Percentiles rank a stretch among this genome's conserved stretches.
These are phyloP conservation scores for Primulina huaijiensis DNA, from an alignment of 257 asterid species.

Conservation along the genomic window DNA sequence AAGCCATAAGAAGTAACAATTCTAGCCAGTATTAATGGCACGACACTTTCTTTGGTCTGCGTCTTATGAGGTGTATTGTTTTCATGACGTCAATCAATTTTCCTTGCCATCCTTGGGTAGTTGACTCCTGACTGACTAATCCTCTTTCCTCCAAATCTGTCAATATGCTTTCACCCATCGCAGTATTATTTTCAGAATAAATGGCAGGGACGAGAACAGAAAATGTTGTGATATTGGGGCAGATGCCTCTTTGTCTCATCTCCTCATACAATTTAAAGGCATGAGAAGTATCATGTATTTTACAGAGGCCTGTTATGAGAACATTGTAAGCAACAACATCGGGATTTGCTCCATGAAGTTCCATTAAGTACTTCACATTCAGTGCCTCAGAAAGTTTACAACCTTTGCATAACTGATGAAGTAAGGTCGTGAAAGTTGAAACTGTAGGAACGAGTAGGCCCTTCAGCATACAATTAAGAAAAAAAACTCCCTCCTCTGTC, in stretches of 20 bases:
- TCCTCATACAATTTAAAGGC: slow-evolving; percentile 70
- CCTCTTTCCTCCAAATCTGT: slow-evolving; percentile 66
- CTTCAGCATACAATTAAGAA: slow-evolving; percentile 63
- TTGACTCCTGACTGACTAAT: slow-evolving; percentile 34
- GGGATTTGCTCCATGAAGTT: slow-evolving; percentile 53
- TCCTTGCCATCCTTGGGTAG: slow-evolving; percentile 33
- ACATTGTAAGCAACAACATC: slow-evolving; percentile 80
- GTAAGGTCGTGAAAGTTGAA: slow-evolving; percentile 72
- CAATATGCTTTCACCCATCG: slow-evolving; percentile 50
- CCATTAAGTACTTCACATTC: slow-evolving; percentile 57
- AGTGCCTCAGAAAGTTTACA: slow-evolving; percentile 55
- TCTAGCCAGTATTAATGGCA: slow-evolving; percentile 7
- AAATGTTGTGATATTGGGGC: slow-evolving; percentile 69
- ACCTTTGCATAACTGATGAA: slow-evolving; percentile 67
- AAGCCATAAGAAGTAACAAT: slow-evolving; percentile 1
- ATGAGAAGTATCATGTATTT: slow-evolving; percentile 32
- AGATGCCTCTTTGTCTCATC: slow-evolving; percentile 59
- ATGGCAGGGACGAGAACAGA: slow-evolving; percentile 43
- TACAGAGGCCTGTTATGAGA: slow-evolving; percentile 62
- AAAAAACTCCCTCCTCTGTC: slow-evolving; percentile 59
- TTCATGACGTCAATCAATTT: slow-evolving; percentile 44
- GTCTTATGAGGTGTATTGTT: slow-evolving; percentile 44
- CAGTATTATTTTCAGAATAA: slow-evolving; percentile 40
- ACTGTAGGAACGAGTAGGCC: slow-evolving; percentile 49
- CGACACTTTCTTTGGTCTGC: slow-evolving; percentile 32